Conservation (phyloP, 768 basidiomycete species). For the Boletus pseudo-olivaceus region DNA sequence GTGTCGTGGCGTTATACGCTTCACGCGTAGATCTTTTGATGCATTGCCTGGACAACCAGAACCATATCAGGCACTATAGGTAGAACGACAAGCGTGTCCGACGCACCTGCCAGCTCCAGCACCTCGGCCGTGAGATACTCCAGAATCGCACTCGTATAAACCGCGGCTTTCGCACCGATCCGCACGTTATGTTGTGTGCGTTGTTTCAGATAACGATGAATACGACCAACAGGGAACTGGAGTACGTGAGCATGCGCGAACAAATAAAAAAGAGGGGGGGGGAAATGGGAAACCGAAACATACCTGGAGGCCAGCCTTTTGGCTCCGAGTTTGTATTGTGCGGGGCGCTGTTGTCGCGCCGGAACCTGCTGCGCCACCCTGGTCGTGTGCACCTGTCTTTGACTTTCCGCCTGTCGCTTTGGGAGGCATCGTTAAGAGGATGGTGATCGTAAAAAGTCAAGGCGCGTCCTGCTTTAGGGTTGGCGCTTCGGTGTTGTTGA, state of each 20-base stretch:
- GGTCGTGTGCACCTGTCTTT: conserved; percentile 41
- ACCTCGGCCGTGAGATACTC: conserved; percentile 98
- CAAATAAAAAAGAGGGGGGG: not conserved
- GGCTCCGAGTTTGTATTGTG: conserved; percentile 65
- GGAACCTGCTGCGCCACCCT: conserved; percentile 23
- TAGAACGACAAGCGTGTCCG: not conserved
- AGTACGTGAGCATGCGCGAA: not conserved
- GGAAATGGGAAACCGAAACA: no score
- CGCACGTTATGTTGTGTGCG: conserved; percentile 92
- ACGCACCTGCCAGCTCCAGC: conserved; percentile 86
- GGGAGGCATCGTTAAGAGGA: conserved; percentile 42
- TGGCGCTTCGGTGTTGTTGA: conserved; percentile 31
- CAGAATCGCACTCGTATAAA: conserved; percentile 93
- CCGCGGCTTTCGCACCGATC: conserved; percentile 96
- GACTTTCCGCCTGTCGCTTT: conserved; percentile 61
- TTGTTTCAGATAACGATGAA: conserved; percentile 91
- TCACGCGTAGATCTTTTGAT: conserved; percentile 94
- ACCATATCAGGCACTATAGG: not conserved
- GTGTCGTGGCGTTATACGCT: conserved; percentile 95
- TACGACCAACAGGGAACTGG: conserved; percentile 96
- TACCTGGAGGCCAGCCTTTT: conserved; percentile 87
- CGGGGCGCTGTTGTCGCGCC: conserved; percentile 32
- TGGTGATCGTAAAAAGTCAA: conserved; percentile 30
- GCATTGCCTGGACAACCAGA: conserved; percentile 67
- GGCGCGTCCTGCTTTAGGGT: conserved; percentile 35